Conservation (phyloP, 129 eudicot species). For the Pulicaria dysenterica region DNA sequence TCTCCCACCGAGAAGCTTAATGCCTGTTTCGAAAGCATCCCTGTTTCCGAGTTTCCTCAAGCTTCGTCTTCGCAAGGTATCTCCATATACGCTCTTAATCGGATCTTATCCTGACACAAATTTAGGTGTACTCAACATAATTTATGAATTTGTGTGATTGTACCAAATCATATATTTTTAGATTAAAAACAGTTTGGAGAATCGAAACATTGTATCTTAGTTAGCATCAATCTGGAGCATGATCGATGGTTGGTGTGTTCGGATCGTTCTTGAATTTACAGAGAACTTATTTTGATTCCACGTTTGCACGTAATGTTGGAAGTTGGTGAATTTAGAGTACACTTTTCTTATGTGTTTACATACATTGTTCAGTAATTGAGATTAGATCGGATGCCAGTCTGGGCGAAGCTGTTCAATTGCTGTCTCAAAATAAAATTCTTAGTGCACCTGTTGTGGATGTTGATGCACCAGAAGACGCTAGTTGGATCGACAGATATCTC, state of each 20-base stretch:
- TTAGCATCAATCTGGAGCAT: too few relatives aligned
- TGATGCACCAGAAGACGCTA: constrained; percentile 82
- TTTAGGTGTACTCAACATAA: background rate
- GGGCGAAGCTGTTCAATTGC: constrained; percentile 83
- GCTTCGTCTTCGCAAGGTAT: constrained; percentile 77
- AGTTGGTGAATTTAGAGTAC: background rate
- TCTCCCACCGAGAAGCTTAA: constrained; percentile 92
- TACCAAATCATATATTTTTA: too few relatives aligned
- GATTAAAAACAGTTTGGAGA: too few relatives aligned
- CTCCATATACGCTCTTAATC: background rate
- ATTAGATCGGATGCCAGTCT: constrained; percentile 79
- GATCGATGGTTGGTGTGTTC: background rate
- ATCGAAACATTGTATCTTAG: too few relatives aligned
- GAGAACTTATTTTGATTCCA: too few relatives aligned
- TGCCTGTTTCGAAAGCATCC: constrained; percentile 89
- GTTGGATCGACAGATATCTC: constrained; percentile 91
- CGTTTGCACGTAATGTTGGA: background rate
- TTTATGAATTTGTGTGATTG: background rate
- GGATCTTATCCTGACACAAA: background rate
- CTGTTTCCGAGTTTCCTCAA: constrained; percentile 85
- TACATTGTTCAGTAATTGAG: constrained; percentile 60
- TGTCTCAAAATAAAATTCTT: constrained; percentile 67
- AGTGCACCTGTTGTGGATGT: constrained; percentile 90
- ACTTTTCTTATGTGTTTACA: background rate
- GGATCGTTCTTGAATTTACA: background rate